Percentiles rank a stretch among this genome's conserved stretches.
These are phyloP conservation scores for Arthrinium phaeospermum DNA, from an alignment of 2,329 filamentous ascomycete genomes.

Conservation along the genomic window DNA sequence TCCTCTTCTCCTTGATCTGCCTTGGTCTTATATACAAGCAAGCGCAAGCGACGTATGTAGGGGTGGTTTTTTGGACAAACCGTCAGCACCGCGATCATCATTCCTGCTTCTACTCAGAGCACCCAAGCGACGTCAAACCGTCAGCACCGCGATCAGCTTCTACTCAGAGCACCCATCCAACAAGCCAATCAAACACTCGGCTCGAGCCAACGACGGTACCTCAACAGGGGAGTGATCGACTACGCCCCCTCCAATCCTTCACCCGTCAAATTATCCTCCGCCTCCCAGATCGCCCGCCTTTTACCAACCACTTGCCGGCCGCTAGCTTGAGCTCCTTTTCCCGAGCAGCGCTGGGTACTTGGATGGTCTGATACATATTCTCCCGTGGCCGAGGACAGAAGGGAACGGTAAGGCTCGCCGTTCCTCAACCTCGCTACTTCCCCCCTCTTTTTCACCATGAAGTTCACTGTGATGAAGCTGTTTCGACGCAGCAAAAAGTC, in stretches of 20 bases:
- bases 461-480: constrained; percentile 37
- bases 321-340: background rate
- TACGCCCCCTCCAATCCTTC: background rate
- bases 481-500: constrained; percentile 42
- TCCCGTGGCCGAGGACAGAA: constrained; percentile 1
- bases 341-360: background rate
- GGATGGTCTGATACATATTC: background rate
- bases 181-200: constrained; percentile 2
- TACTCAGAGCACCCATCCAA: background rate
- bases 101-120: constrained; percentile 2
- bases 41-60: background rate
- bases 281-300: background rate
- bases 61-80: background rate
- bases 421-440: constrained; percentile 5
- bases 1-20: background rate
- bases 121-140: background rate
- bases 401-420: constrained; percentile 7
- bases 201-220: constrained; percentile 4
- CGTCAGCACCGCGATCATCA: background rate
- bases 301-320: background rate
- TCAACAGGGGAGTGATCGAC: constrained; percentile 13
- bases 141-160: background rate
- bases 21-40: background rate
- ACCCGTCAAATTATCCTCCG: background rate
- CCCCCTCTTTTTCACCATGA: constrained; percentile 30